phyloP scores from a whole-genome alignment of 164 flowering plant species.

The Annona cherimola region DNA sequence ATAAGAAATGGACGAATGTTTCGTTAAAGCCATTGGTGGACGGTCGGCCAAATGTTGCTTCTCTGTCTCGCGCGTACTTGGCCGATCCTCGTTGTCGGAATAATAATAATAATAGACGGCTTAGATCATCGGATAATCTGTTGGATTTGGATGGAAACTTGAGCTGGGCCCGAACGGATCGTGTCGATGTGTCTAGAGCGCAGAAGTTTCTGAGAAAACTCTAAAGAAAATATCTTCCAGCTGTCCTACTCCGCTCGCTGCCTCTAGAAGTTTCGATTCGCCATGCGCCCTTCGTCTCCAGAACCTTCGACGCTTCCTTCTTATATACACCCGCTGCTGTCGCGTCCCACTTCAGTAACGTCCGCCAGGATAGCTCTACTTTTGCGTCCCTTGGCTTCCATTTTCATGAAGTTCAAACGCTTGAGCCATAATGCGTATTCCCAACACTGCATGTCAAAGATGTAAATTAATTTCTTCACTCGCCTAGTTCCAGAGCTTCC shows the following conservation, averaged over 20 bases:
- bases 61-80: too few species aligned
- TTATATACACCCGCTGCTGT: neutral
- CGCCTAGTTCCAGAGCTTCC: neutral
- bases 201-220: neutral
- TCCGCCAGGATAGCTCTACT: too few species aligned
- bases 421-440: neutral
- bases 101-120: too few species aligned
- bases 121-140: too few species aligned
- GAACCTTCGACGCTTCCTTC: conserved; percentile 7
- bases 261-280: neutral
- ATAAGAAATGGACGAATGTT: too few species aligned
- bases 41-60: too few species aligned
- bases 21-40: too few species aligned
- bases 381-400: too few species aligned
- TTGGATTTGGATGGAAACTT: too few species aligned
- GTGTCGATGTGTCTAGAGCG: neutral
- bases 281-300: neutral
- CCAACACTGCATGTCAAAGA: neutral
- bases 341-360: neutral
- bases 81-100: too few species aligned
- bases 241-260: too few species aligned
- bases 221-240: neutral
- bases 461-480: neutral
- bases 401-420: neutral
- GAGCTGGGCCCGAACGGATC: neutral